Conservation (phyloP, 352 stramenopile genomes). For the Globisporangium iwayamae region DNA sequence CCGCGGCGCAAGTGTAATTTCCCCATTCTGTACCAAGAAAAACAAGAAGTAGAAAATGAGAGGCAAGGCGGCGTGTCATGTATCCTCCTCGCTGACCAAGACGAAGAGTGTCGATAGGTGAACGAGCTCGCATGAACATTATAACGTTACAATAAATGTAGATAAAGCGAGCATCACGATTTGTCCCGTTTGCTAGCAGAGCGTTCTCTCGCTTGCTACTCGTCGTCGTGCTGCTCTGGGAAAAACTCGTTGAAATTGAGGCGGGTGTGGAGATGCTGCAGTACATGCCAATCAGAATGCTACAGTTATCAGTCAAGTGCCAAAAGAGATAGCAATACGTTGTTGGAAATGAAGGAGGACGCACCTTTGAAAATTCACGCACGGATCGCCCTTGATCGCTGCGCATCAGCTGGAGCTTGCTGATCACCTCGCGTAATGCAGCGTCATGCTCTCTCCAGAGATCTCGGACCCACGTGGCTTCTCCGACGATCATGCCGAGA, state of each 20-base stretch:
- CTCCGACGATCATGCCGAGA: neutral
- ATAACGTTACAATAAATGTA: conserved; percentile 8
- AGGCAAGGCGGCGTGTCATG: neutral
- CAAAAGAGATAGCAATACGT: conserved; percentile 6
- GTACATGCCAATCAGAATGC: neutral
- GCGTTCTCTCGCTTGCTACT: neutral
- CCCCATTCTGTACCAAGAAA: neutral
- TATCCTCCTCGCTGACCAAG: neutral
- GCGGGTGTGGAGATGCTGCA: conserved; percentile 49
- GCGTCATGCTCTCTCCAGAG: conserved; percentile 28
- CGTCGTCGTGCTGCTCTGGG: neutral
- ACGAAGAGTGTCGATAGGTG: neutral
- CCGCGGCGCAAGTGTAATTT: neutral
- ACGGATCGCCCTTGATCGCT: conserved; percentile 24
- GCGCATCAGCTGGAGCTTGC: conserved; percentile 22
- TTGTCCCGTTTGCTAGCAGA: neutral
- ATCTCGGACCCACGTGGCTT: conserved; percentile 1
- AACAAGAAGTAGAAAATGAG: neutral
- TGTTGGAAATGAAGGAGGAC: neutral
- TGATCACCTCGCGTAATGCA: conserved; percentile 22
- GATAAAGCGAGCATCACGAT: neutral
- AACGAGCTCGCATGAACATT: neutral
- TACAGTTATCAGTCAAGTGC: conserved; percentile 5
- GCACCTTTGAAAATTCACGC: conserved; percentile 44
- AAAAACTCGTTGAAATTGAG: conserved; percentile 62